These are phyloP conservation scores for Daldinia sp. DNA, from an alignment of 2,329 filamentous ascomycete species.

Conservation along the genomic window DNA sequence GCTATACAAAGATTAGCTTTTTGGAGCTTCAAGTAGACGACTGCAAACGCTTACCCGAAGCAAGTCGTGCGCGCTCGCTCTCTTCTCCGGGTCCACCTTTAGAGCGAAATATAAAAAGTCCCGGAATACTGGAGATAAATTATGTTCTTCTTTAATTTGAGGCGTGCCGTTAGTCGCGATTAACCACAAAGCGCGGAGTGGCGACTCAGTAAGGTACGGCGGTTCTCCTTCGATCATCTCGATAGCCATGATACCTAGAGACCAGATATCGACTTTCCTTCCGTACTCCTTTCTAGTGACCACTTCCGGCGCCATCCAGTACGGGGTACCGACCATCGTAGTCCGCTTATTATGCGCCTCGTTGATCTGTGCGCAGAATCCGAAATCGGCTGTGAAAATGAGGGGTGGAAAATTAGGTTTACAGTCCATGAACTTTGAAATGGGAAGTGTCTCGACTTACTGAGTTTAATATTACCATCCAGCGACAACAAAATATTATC, in stretches of 20 bases:
- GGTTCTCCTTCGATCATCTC: constrained; percentile 99
- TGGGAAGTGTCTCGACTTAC: constrained; percentile 61
- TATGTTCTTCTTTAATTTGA: constrained; percentile 90
- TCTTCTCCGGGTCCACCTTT: constrained; percentile 96
- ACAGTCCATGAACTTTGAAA: not conserved
- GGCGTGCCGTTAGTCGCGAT: constrained; percentile 98
- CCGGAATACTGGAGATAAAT: constrained; percentile 80
- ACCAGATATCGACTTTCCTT: constrained; percentile 98
- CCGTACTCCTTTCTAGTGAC: constrained; percentile 98
- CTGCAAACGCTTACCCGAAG: constrained; percentile 73
- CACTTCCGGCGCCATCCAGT: constrained; percentile 99
- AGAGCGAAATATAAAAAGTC: constrained; percentile 94
- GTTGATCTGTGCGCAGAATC: constrained; percentile 98
- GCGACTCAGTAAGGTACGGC: constrained; percentile 94
- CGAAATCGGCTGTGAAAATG: constrained; percentile 85
- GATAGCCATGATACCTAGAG: constrained; percentile 97
- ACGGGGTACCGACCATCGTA: constrained; percentile 98
- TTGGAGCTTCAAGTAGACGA: constrained; percentile 22
- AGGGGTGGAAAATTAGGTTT: constrained; percentile 27
- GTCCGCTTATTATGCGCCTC: constrained; percentile 96
- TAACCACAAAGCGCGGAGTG: constrained; percentile 89
- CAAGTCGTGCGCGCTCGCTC: constrained; percentile 92
- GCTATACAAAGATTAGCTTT: constrained; percentile 57
- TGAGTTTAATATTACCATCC: constrained; percentile 97
- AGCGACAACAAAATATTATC: constrained; percentile 95